These are phyloP conservation scores for Termitomyces sp. DNA, from an alignment of 768 basidiomycete species.

Conservation along the genomic window DNA sequence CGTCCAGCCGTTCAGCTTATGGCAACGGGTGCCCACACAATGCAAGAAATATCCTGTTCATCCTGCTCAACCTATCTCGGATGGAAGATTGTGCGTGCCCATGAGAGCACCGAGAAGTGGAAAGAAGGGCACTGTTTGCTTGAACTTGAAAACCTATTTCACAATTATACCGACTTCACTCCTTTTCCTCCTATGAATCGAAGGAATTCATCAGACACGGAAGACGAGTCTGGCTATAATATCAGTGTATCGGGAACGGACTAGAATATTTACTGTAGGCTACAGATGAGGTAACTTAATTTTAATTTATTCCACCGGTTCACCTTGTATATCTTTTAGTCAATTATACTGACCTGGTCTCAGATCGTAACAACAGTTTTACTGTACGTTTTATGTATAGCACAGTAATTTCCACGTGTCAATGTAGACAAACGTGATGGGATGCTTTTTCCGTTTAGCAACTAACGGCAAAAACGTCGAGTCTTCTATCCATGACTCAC, in stretches of 20 bases:
- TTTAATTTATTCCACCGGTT: slow-evolving; percentile 3
- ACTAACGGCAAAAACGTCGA: slow-evolving; percentile 6
- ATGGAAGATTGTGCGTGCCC: slow-evolving; percentile 57
- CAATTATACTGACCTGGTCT: too few species aligned
- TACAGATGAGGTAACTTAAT: slow-evolving; percentile 5
- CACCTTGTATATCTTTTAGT: too few species aligned
- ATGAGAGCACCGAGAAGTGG: slow-evolving; percentile 53
- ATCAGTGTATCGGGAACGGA: background rate
- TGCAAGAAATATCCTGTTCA: slow-evolving; percentile 49
- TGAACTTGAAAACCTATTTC: slow-evolving; percentile 46
- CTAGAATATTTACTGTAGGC: background rate
- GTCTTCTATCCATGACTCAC: slow-evolving; percentile 9
- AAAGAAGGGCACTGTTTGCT: slow-evolving; percentile 55
- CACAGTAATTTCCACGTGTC: slow-evolving; percentile 5
- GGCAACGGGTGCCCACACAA: slow-evolving; percentile 58
- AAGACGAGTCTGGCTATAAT: slow-evolving; percentile 26
- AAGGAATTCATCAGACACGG: slow-evolving; percentile 27
- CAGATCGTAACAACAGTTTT: too few species aligned
- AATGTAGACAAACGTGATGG: slow-evolving; percentile 2
- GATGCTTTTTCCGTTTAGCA: slow-evolving; percentile 7
- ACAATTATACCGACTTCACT: slow-evolving; percentile 15
- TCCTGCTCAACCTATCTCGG: slow-evolving; percentile 50
- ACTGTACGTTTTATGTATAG: background rate
- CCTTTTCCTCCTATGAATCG: slow-evolving; percentile 15
- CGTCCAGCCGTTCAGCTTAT: slow-evolving; percentile 50